phyloP scores from a whole-genome alignment of 305 asterid genomes.

The Ajuga reptans region DNA sequence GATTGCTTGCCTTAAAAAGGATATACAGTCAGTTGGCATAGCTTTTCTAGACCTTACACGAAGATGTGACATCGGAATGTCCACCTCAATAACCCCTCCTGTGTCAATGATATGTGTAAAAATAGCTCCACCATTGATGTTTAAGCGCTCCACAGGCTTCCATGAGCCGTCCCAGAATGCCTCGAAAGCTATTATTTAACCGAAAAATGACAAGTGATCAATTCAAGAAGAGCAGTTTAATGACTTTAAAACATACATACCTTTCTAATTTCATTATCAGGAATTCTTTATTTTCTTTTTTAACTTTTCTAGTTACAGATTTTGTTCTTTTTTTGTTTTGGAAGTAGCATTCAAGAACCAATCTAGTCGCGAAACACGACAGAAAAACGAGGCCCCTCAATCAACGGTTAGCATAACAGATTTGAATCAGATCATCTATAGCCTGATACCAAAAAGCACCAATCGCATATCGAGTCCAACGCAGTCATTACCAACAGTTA shows the following conservation, averaged over 20 bases:
- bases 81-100: constrained; percentile 42
- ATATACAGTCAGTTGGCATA: constrained; percentile 51
- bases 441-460: background rate
- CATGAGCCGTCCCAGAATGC: constrained; percentile 61
- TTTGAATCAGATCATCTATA: background rate
- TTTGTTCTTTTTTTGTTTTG: too few relatives aligned
- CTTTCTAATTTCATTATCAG: background rate
- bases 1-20: constrained; percentile 72
- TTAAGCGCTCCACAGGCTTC: constrained; percentile 62
- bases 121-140: constrained; percentile 42
- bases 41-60: constrained; percentile 80
- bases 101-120: constrained; percentile 34
- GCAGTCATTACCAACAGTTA: background rate
- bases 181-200: constrained; percentile 66
- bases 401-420: background rate
- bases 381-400: background rate
- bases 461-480: background rate
- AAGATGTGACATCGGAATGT: constrained; percentile 49
- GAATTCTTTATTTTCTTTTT: too few relatives aligned
- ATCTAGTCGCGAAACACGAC: background rate
- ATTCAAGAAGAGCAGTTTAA: background rate
- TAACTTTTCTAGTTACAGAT: too few relatives aligned
- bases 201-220: constrained; percentile 14
- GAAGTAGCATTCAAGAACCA: background rate
- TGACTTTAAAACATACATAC: background rate